These are phyloP conservation scores for Gentiana macrophylla DNA, from an alignment of 257 asterid species.

Conservation along the genomic window DNA sequence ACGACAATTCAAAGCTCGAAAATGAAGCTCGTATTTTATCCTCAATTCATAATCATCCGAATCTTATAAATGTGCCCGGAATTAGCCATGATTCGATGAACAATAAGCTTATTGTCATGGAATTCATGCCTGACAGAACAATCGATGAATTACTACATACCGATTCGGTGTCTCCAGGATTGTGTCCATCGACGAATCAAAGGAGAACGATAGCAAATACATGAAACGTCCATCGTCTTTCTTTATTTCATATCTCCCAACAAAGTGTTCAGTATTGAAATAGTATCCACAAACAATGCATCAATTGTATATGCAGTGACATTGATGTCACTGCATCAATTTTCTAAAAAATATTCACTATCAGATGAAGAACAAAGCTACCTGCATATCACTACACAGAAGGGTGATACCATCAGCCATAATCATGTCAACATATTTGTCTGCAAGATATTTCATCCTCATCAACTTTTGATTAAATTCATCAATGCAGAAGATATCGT, in stretches of 20 bases:
- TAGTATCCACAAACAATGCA: too few species aligned
- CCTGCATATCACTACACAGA: conserved; percentile 43
- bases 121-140: conserved; percentile 55
- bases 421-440: conserved; percentile 33
- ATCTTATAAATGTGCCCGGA: conserved; percentile 38
- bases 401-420: conserved; percentile 45
- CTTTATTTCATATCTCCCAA: too few species aligned
- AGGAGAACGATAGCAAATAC: too few species aligned
- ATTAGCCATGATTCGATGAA: conserved; percentile 16
- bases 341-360: conserved; percentile 2
- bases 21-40: conserved; percentile 51
- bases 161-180: conserved; percentile 10
- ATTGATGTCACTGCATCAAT: too few species aligned
- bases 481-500: background rate
- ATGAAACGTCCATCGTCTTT: too few species aligned
- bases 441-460: conserved; percentile 19
- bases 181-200: too few species aligned
- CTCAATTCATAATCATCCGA: conserved; percentile 19
- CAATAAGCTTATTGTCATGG: conserved; percentile 31
- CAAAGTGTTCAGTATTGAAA: too few species aligned
- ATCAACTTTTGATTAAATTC: conserved; percentile 3
- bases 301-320: too few species aligned
- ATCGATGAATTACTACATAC: conserved; percentile 47
- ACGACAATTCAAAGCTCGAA: conserved; percentile 38
- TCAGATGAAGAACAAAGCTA: conserved; percentile 11